Evolutionary conservation across 176 grass and related monocot genomes (phyloP).

Genomic region (Paspalum notatum): DNA sequence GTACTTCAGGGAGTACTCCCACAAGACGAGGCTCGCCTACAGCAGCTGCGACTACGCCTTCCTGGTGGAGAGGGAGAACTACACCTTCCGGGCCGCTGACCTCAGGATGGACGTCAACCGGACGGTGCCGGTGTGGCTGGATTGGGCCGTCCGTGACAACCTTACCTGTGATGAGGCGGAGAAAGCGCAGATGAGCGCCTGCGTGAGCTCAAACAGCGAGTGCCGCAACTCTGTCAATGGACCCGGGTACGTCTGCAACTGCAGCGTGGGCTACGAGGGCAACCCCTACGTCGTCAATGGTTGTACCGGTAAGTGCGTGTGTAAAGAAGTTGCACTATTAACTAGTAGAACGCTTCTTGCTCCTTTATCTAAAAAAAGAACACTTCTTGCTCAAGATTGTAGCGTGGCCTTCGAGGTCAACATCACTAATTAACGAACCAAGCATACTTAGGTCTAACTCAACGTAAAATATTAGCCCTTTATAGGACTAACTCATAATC

Average conservation of each 20-base stretch:
- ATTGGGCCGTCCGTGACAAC: constrained; percentile 25
- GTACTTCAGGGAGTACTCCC: not conserved
- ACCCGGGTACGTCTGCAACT: constrained; percentile 29
- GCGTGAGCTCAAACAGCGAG: constrained; percentile 21
- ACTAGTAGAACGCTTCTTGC: too few species aligned
- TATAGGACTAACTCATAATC: too few species aligned
- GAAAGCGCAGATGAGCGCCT: not conserved
- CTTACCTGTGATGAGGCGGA: not conserved
- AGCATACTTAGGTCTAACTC: too few species aligned
- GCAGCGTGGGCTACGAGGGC: constrained; percentile 15
- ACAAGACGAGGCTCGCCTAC: not conserved
- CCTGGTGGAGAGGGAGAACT: constrained; percentile 4
- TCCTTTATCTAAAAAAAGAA: too few species aligned
- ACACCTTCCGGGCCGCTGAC: not conserved
- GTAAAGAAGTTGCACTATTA: too few species aligned
- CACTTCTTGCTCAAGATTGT: too few species aligned
- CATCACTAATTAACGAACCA: too few species aligned
- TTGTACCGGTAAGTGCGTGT: constrained; percentile 2
- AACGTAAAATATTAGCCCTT: too few species aligned
- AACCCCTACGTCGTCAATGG: not conserved
- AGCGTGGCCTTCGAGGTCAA: too few species aligned
- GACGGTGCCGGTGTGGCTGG: constrained; percentile 33
- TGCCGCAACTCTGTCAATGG: not conserved
- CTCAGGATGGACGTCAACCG: not conserved
- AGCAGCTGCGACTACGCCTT: constrained; percentile 32